Evolutionary conservation across 768 basidiomycete species (phyloP).

Genomic region (Albatrellus ellisii): DNA sequence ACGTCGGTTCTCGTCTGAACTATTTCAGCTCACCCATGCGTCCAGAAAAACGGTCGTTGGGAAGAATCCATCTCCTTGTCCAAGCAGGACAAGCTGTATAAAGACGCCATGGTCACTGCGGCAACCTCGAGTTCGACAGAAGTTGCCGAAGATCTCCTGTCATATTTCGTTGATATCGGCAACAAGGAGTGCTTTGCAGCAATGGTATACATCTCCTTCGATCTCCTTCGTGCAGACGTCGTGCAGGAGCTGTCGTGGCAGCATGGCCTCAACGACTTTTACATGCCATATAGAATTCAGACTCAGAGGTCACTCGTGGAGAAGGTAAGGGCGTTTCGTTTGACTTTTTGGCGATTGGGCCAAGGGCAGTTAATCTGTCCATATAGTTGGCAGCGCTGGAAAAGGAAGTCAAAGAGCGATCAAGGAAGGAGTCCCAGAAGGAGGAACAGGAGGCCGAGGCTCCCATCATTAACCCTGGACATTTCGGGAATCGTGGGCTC

Average conservation of each 20-base stretch:
- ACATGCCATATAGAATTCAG: slow-evolving; percentile 94
- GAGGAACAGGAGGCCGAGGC: slow-evolving; percentile 80
- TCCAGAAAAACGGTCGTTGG: slow-evolving; percentile 88
- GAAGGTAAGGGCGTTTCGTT: slow-evolving; percentile 33
- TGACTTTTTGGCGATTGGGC: slow-evolving; percentile 1
- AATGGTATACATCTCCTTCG: slow-evolving; percentile 84
- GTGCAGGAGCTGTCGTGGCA: slow-evolving; percentile 96
- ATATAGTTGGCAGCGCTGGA: slow-evolving; percentile 64
- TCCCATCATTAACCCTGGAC: slow-evolving; percentile 81
- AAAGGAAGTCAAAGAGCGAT: slow-evolving; percentile 80
- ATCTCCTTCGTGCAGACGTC: slow-evolving; percentile 84
- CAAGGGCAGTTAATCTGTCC: slow-evolving; percentile 9
- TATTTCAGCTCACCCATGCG: not conserved
- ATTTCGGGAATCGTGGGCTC: slow-evolving; percentile 43
- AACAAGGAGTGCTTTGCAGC: slow-evolving; percentile 98
- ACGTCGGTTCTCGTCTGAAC: not conserved
- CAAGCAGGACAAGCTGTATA: slow-evolving; percentile 95
- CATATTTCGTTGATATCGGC: slow-evolving; percentile 96
- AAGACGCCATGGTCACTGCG: slow-evolving; percentile 91
- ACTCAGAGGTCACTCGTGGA: slow-evolving; percentile 68
- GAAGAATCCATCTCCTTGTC: slow-evolving; percentile 92
- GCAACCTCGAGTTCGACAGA: slow-evolving; percentile 75
- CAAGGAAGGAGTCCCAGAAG: slow-evolving; percentile 78
- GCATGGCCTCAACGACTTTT: slow-evolving; percentile 91
- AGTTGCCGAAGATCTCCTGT: slow-evolving; percentile 87